Evolutionary conservation across 1,284 basidiomycete species (phyloP).

Genomic region (Ceratobasidium sp.): DNA sequence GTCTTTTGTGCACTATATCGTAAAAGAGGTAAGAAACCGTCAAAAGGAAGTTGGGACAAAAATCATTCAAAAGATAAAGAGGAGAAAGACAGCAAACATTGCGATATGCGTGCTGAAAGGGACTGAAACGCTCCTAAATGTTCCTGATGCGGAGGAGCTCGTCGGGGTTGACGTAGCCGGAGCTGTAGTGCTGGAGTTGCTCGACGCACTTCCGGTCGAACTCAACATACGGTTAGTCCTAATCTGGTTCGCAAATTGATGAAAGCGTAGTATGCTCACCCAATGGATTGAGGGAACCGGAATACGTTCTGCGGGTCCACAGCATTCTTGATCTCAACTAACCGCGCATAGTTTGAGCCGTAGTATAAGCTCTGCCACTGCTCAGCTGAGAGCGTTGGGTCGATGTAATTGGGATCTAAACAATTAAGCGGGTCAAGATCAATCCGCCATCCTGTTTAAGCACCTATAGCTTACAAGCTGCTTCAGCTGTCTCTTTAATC

Average conservation of each 20-base stretch:
- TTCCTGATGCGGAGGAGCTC: slow-evolving; percentile 1
- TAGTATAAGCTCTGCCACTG: slow-evolving; percentile 49
- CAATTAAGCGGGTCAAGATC: background rate
- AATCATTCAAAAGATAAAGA: too few species aligned
- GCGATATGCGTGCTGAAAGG: too few species aligned
- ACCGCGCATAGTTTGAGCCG: slow-evolving; percentile 46
- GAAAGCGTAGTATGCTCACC: slow-evolving; percentile 16
- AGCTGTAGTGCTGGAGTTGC: background rate
- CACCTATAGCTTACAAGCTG: slow-evolving; percentile 45
- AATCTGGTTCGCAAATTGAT: too few species aligned
- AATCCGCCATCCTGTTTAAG: background rate
- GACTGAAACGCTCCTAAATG: too few species aligned
- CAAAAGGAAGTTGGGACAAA: too few species aligned
- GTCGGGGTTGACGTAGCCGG: background rate
- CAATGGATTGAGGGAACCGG: slow-evolving; percentile 49
- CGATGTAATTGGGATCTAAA: slow-evolving; percentile 50
- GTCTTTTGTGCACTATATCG: too few species aligned
- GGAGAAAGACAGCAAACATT: too few species aligned
- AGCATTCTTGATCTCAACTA: slow-evolving; percentile 46
- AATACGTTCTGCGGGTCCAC: slow-evolving; percentile 49
- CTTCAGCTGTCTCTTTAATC: slow-evolving; percentile 40
- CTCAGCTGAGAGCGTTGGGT: slow-evolving; percentile 46
- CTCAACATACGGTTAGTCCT: slow-evolving; percentile 4
- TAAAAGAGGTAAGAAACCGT: too few species aligned
- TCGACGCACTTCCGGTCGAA: background rate